Evolutionary conservation across 192 early-diverging fungal genomes (phyloP), one percentile per base, ranked within the genome.

Genomic region (Coemansia sp.): DNA sequence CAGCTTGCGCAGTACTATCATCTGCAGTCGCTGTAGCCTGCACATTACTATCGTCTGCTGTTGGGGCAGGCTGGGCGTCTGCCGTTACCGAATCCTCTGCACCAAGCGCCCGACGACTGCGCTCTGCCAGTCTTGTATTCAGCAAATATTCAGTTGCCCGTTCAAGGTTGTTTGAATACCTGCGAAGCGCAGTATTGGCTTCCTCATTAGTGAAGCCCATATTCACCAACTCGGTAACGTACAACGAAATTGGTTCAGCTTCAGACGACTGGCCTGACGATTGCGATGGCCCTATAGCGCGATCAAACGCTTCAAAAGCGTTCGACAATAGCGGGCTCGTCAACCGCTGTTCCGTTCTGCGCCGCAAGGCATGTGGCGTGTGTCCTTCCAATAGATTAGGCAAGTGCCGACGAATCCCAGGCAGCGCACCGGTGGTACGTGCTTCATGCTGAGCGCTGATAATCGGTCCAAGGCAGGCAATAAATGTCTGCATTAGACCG

Each of bases 101-200:
- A 23, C 21, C 20, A 25, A 11, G 10, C 50, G 10, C 14, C 34
- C 36, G 36, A 14, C 28, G 65, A 36, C 22, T 23, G 10, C 51
- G 37, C 86, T 17, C 42, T 1, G 62, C 15, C 7, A 46, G 9
- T 4, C 25, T 15, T 12, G 23, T 5, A 10, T 84, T 87, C 5
- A 97, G 66, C 23, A 98, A 68, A 56, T 94, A 94, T 26, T 98
- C 92, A 1, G 92, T 87, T 0, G 96, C 96, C 15, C 91, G 82
- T 17, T 82, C 82, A 4, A 96, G 75, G 55, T 90, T 90, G 62
- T 91, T 91, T n/a, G 74, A 81, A 55, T 85, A 88, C 2, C 93
- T 86, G 25, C 87, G 79, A 28, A 98, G 70, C 4, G 94, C 94
- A 20, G 72, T 80, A 64, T 90, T 91, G 2, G 94, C 92, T 9